Evolutionary conservation across 2,329 filamentous ascomycete species (phyloP).

Genomic region (Monosporascus sp.): DNA sequence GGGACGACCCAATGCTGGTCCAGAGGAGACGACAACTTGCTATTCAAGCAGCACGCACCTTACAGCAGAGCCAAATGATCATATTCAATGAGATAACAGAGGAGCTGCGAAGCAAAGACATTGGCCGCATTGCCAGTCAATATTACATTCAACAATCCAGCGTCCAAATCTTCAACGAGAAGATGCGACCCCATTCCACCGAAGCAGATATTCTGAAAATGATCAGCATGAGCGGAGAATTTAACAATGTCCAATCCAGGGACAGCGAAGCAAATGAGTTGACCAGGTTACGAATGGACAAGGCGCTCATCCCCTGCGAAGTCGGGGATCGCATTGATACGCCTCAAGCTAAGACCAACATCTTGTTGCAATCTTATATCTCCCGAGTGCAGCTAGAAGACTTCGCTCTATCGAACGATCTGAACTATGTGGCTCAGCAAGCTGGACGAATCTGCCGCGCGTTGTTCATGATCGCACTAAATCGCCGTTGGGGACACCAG

Average conservation of each 20-base stretch:
- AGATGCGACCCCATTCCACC: conserved; percentile 81
- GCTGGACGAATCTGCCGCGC: conserved; percentile 90
- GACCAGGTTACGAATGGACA: conserved; percentile 62
- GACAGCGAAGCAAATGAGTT: conserved; percentile 89
- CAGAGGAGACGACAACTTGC: conserved; percentile 79
- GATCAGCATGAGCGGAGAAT: conserved; percentile 97
- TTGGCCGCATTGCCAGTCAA: conserved; percentile 94
- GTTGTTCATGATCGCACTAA: conserved; percentile 95
- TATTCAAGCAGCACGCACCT: conserved; percentile 77
- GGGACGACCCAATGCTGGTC: conserved; percentile 82
- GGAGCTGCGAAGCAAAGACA: conserved; percentile 88
- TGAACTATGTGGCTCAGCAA: conserved; percentile 93
- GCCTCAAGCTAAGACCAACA: conserved; percentile 89
- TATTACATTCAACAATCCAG: conserved; percentile 93
- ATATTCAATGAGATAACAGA: conserved; percentile 95
- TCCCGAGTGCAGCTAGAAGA: conserved; percentile 84
- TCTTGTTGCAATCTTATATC: conserved; percentile 90
- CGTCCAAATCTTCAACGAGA: conserved; percentile 91
- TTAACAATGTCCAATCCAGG: conserved; percentile 91
- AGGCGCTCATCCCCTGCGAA: conserved; percentile 61
- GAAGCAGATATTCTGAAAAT: conserved; percentile 93
- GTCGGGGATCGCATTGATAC: conserved; percentile 67
- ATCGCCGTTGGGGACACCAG: conserved; percentile 91
- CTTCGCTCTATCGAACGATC: conserved; percentile 87
- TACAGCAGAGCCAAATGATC: conserved; percentile 97